Conservation (phyloP, 306 rosid genomes). For the Castanea crenata region DNA sequence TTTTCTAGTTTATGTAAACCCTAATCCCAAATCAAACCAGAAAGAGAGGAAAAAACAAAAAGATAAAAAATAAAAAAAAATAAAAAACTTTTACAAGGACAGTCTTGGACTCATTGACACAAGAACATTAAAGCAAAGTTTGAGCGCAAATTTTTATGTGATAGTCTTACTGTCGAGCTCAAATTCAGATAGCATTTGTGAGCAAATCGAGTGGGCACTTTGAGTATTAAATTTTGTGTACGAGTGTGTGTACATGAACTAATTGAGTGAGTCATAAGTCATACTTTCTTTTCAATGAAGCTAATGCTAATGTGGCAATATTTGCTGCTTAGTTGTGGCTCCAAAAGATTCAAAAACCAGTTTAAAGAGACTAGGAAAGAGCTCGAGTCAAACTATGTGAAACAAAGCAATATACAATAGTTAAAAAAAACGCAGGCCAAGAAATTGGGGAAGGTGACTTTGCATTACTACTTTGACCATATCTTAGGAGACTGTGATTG, state of each 20-base stretch:
- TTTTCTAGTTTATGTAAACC: too few species aligned
- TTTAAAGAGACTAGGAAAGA: neutral
- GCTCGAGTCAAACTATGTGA: neutral
- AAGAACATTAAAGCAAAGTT: neutral
- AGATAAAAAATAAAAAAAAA: too few species aligned
- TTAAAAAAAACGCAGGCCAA: constrained; percentile 47
- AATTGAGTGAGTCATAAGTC: neutral
- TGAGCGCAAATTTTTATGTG: neutral
- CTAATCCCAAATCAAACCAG: too few species aligned
- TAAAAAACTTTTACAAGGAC: neutral
- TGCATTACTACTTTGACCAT: constrained; percentile 50
- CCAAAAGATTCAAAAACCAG: constrained; percentile 22
- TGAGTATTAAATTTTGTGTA: neutral
- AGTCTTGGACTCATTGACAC: neutral
- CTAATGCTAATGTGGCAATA: neutral
- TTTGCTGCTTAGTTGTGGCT: neutral
- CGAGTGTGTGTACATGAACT: neutral
- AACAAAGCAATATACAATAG: constrained; percentile 8
- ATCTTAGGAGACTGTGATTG: constrained; percentile 50
- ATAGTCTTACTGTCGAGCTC: neutral
- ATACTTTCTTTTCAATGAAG: neutral
- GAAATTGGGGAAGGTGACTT: constrained; percentile 57
- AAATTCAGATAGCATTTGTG: neutral
- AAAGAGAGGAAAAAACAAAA: too few species aligned
- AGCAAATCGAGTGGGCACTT: neutral